These are phyloP conservation scores for Coleophoma eucalyptorum DNA, from an alignment of 2,329 filamentous ascomycete genomes.

Conservation along the genomic window DNA sequence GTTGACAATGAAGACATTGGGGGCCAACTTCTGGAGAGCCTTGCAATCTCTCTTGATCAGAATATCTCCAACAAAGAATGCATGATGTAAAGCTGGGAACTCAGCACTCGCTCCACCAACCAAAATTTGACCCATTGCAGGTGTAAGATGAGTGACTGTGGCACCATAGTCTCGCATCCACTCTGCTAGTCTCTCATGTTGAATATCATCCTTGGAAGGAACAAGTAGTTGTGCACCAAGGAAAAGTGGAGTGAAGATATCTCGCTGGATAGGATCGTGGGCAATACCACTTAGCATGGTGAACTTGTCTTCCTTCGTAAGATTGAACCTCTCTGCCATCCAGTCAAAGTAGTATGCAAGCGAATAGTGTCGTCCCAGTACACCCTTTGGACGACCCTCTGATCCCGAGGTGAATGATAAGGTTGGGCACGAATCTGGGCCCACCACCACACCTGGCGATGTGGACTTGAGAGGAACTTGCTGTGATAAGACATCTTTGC, in stretches of 20 bases:
- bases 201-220: slow-evolving; percentile 78
- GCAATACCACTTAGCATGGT: slow-evolving; percentile 84
- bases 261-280: slow-evolving; percentile 64
- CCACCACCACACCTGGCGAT: slow-evolving; percentile 71
- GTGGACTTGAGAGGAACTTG: slow-evolving; percentile 46
- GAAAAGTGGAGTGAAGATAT: slow-evolving; percentile 91
- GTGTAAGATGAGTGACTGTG: slow-evolving; percentile 85
- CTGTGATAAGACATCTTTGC: slow-evolving; percentile 62
- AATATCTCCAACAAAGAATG: slow-evolving; percentile 90
- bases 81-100: slow-evolving; percentile 73
- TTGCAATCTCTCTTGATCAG: slow-evolving; percentile 81
- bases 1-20: slow-evolving; percentile 73
- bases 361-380: slow-evolving; percentile 81
- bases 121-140: slow-evolving; percentile 93
- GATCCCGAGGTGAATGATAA: slow-evolving; percentile 71
- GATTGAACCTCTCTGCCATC: slow-evolving; percentile 83
- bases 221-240: slow-evolving; percentile 76
- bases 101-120: slow-evolving; percentile 77
- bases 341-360: slow-evolving; percentile 85
- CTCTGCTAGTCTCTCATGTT: slow-evolving; percentile 79
- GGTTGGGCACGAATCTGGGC: slow-evolving; percentile 79
- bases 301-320: slow-evolving; percentile 70
- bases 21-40: slow-evolving; percentile 70
- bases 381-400: slow-evolving; percentile 82
- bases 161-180: slow-evolving; percentile 78